These are phyloP conservation scores for Chloropicon primus DNA, from an alignment of 139 green algal species.

Conservation along the genomic window DNA sequence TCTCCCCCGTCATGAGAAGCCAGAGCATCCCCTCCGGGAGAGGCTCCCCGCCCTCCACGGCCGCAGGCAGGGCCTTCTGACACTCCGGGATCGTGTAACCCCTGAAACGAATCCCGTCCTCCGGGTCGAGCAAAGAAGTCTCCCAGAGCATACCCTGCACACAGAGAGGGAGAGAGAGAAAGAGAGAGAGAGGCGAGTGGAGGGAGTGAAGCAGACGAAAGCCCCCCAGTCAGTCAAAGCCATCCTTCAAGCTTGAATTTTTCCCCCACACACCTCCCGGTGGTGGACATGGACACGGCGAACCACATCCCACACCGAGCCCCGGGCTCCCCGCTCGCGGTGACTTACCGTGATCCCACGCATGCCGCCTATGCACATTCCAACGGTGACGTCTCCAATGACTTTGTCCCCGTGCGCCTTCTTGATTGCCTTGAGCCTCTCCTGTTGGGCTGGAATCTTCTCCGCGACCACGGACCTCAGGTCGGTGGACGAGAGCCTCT, in stretches of 20 bases:
- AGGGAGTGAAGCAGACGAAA: too few species aligned
- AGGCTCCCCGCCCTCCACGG: constrained; percentile 61
- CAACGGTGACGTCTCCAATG: constrained; percentile 67
- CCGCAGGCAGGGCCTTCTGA: constrained; percentile 66
- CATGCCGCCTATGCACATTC: constrained; percentile 84
- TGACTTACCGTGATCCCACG: constrained; percentile 72
- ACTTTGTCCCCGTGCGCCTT: constrained; percentile 48
- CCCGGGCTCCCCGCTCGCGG: too few species aligned
- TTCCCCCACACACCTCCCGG: too few species aligned
- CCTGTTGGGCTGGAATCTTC: constrained; percentile 33
- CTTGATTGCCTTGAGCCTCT: constrained; percentile 72
- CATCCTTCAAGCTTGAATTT: too few species aligned
- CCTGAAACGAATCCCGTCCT: constrained; percentile 94
- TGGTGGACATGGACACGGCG: too few species aligned
- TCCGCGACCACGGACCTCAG: background rate
- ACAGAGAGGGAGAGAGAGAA: background rate
- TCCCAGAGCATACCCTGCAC: constrained; percentile 83
- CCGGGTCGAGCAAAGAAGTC: constrained; percentile 85
- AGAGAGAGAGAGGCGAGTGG: too few species aligned
- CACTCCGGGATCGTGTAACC: constrained; percentile 84
- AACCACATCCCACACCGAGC: too few species aligned
- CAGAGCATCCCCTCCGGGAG: constrained; percentile 93
- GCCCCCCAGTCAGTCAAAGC: too few species aligned
- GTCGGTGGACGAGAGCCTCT: too few species aligned
- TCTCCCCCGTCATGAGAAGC: constrained; percentile 86